phyloP scores from a whole-genome alignment of 2,329 filamentous ascomycete species.

The Monosporascus ibericus region DNA sequence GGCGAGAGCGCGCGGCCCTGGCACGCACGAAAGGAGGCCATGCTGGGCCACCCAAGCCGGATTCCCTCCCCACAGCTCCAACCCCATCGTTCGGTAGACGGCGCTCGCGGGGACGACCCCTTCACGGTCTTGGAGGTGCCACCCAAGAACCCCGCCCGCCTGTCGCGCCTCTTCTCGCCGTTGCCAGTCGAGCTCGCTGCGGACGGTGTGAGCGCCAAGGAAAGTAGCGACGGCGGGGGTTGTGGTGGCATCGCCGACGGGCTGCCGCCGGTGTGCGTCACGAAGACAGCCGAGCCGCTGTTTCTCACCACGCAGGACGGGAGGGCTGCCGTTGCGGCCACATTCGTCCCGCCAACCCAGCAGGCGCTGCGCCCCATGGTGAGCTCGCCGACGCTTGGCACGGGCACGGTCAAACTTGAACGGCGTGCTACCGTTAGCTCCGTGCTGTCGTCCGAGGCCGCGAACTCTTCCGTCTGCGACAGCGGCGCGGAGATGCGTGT shows the following conservation, averaged over 20 bases:
- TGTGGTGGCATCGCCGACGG: neutral
- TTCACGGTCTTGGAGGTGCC: slow-evolving; percentile 13
- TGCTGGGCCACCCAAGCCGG: neutral
- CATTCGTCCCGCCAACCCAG: slow-evolving; percentile 16
- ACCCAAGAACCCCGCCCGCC: slow-evolving; percentile 11
- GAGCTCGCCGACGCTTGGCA: slow-evolving; percentile 18
- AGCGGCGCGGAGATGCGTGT: slow-evolving; percentile 16
- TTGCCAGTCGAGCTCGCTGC: slow-evolving; percentile 12
- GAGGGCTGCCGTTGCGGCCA: slow-evolving; percentile 1
- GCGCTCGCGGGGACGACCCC: slow-evolving; percentile 11
- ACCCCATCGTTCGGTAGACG: neutral
- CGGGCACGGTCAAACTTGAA: slow-evolving; percentile 1
- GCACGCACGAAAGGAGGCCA: slow-evolving; percentile 3
- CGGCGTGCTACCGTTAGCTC: slow-evolving; percentile 11
- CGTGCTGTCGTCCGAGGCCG: slow-evolving; percentile 20
- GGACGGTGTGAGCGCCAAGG: neutral
- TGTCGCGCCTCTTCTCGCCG: slow-evolving; percentile 22
- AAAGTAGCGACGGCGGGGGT: neutral
- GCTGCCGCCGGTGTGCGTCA: slow-evolving; percentile 1
- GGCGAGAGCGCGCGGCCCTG: slow-evolving; percentile 7
- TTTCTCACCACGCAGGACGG: slow-evolving; percentile 3
- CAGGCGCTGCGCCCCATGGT: slow-evolving; percentile 13
- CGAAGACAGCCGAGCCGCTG: slow-evolving; percentile 10
- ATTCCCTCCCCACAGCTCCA: neutral
- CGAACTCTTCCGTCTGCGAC: slow-evolving; percentile 25